phyloP scores from a whole-genome alignment of 768 basidiomycete species.

The Suillus americanus region DNA sequence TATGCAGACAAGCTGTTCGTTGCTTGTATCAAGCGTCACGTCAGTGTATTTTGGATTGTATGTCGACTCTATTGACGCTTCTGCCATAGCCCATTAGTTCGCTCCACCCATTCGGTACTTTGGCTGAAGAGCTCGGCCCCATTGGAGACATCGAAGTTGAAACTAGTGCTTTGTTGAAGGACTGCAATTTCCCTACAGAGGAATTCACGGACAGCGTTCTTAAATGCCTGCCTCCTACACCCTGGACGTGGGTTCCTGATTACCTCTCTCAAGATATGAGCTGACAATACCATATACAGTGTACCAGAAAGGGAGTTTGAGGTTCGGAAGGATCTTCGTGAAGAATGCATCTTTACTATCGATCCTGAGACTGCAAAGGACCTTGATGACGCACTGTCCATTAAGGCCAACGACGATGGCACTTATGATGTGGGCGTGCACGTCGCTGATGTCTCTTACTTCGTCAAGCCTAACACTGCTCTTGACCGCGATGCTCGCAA shows the following conservation, averaged over 20 bases:
- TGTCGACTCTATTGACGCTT: constrained; percentile 17
- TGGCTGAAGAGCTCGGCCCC: constrained; percentile 96
- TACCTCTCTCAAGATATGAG: neutral
- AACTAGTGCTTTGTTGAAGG: constrained; percentile 94
- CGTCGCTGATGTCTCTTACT: constrained; percentile 94
- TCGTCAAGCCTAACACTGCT: constrained; percentile 94
- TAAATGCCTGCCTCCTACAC: constrained; percentile 94
- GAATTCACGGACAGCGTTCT: constrained; percentile 94
- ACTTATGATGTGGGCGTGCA: constrained; percentile 94
- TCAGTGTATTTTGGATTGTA: constrained; percentile 40
- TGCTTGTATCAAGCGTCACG: constrained; percentile 97
- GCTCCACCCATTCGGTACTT: constrained; percentile 96
- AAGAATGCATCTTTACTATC: constrained; percentile 87
- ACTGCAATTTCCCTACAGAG: constrained; percentile 98
- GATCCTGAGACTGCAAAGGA: constrained; percentile 90
- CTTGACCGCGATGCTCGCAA: constrained; percentile 98
- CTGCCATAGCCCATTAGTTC: constrained; percentile 80
- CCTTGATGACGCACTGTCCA: constrained; percentile 91
- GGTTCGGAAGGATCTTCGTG: constrained; percentile 83
- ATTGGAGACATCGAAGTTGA: constrained; percentile 99
- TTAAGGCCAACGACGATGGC: constrained; percentile 88
- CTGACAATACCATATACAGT: constrained; percentile 36
- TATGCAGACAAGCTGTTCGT: constrained; percentile 93
- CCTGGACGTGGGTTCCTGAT: constrained; percentile 71
- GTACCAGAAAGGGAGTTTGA: constrained; percentile 90